Percentiles rank a stretch among this genome's conserved stretches.
These are phyloP conservation scores for Tylopilus cervinicoccineus DNA, from an alignment of 768 basidiomycete species.

Conservation along the genomic window DNA sequence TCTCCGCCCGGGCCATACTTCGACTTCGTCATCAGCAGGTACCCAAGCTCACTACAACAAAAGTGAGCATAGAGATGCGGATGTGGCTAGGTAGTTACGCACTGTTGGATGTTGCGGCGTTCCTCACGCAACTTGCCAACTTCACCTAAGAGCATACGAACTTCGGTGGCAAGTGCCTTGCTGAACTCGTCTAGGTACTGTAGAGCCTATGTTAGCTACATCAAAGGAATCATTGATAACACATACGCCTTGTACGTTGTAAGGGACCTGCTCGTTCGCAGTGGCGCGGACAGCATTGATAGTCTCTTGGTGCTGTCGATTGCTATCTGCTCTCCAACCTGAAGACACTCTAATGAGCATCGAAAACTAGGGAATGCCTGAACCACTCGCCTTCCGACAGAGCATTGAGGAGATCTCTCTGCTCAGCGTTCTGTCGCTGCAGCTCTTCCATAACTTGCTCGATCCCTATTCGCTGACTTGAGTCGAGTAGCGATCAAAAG, in stretches of 20 bases:
- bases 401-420: conserved; percentile 49
- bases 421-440: conserved; percentile 53
- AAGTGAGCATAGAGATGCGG: conserved; percentile 3
- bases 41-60: conserved; percentile 64
- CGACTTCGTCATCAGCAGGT: conserved; percentile 61
- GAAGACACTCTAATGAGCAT: conserved; percentile 12
- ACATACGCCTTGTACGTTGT: conserved; percentile 79
- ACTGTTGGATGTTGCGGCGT: conserved; percentile 75
- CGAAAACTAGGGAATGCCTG: not conserved
- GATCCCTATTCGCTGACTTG: conserved; percentile 39
- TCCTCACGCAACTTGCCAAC: conserved; percentile 82
- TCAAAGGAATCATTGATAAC: conserved; percentile 1
- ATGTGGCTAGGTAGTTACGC: conserved; percentile 29
- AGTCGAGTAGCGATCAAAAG: not conserved
- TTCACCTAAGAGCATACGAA: conserved; percentile 77
- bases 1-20: conserved; percentile 85
- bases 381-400: conserved; percentile 54
- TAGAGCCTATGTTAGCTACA: not conserved
- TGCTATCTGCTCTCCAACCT: conserved; percentile 70
- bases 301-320: conserved; percentile 62
- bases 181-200: conserved; percentile 89
- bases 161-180: conserved; percentile 77
- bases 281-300: conserved; percentile 65
- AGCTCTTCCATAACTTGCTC: conserved; percentile 61
- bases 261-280: conserved; percentile 72